Percentiles rank a stretch among this genome's conserved stretches.
Evolutionary conservation across 805 yeast genomes (phyloP).

Genomic region (Metschnikowia henanensis): DNA sequence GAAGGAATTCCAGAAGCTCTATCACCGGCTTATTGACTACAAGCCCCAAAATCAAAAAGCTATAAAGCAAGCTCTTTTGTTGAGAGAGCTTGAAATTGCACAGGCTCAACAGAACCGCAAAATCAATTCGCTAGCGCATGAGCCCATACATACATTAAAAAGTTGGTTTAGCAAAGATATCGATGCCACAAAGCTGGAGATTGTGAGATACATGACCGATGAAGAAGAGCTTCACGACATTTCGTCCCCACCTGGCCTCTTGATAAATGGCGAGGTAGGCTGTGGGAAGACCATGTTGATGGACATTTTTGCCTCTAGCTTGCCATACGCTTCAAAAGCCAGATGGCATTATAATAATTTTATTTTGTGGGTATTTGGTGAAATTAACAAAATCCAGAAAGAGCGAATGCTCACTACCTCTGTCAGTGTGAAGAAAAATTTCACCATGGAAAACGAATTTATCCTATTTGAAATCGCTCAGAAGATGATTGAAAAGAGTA

Average conservation of each 20-base stretch:
- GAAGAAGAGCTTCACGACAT: slow-evolving; percentile 58
- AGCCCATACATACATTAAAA: slow-evolving; percentile 9
- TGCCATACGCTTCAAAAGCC: slow-evolving; percentile 63
- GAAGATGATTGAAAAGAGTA: slow-evolving; percentile 55
- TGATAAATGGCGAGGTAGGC: slow-evolving; percentile 68
- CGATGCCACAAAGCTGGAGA: slow-evolving; percentile 29
- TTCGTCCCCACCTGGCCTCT: slow-evolving; percentile 63
- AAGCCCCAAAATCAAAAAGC: slow-evolving; percentile 50
- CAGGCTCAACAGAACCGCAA: slow-evolving; percentile 26
- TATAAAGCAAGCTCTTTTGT: slow-evolving; percentile 42
- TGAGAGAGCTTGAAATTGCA: slow-evolving; percentile 33
- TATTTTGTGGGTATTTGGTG: slow-evolving; percentile 64
- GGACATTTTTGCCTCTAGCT: slow-evolving; percentile 66
- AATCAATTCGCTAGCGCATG: slow-evolving; percentile 18
- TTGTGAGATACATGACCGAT: slow-evolving; percentile 53
- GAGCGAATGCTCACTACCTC: slow-evolving; percentile 39
- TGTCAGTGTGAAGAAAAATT: slow-evolving; percentile 17
- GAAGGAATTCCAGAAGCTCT: slow-evolving; percentile 60
- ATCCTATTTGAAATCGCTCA: slow-evolving; percentile 66
- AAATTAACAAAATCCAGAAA: slow-evolving; percentile 55
- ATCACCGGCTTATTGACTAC: slow-evolving; percentile 58
- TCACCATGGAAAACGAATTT: slow-evolving; percentile 56
- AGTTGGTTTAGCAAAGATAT: slow-evolving; percentile 31
- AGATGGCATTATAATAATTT: slow-evolving; percentile 74
- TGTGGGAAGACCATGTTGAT: slow-evolving; percentile 74